phyloP scores from a whole-genome alignment of 345 rosid genomes.

The Linum tenue region DNA sequence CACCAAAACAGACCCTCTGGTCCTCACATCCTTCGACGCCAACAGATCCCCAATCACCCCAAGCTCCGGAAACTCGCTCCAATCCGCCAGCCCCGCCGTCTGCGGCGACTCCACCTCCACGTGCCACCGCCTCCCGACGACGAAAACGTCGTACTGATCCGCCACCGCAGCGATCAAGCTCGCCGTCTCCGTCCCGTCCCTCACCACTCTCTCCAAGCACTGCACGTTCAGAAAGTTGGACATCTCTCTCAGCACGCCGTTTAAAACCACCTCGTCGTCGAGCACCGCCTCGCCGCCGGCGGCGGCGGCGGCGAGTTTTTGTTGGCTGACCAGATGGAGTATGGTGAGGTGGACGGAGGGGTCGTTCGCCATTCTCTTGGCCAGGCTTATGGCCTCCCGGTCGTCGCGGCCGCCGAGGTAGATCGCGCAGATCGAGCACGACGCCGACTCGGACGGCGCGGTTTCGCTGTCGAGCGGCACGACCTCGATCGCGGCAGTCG shows the following conservation, averaged over 20 bases:
- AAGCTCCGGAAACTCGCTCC: slow-evolving; percentile 63
- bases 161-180: slow-evolving; percentile 23
- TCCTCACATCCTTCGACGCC: slow-evolving; percentile 38
- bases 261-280: slow-evolving; percentile 12
- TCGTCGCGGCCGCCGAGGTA: slow-evolving; percentile 66
- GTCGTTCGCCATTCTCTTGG: slow-evolving; percentile 37
- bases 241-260: background rate
- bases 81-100: slow-evolving; percentile 36
- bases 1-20: slow-evolving; percentile 39
- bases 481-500: too few species aligned
- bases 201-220: slow-evolving; percentile 7
- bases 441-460: background rate
- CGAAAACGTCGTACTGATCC: slow-evolving; percentile 29
- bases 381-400: slow-evolving; percentile 42
- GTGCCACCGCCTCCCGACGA: slow-evolving; percentile 41
- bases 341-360: slow-evolving; percentile 24
- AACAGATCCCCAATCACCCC: slow-evolving; percentile 61
- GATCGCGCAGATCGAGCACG: slow-evolving; percentile 20
- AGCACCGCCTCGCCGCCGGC: slow-evolving; percentile 30
- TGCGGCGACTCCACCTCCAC: slow-evolving; percentile 18
- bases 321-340: slow-evolving; percentile 10
- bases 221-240: background rate
- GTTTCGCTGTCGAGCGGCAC: background rate
- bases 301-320: slow-evolving; percentile 2
- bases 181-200: slow-evolving; percentile 33